Evolutionary conservation across 2,329 filamentous ascomycete genomes (phyloP), one percentile per base, ranked within the genome.

Genomic region (Orbilia blumenaviensis): DNA sequence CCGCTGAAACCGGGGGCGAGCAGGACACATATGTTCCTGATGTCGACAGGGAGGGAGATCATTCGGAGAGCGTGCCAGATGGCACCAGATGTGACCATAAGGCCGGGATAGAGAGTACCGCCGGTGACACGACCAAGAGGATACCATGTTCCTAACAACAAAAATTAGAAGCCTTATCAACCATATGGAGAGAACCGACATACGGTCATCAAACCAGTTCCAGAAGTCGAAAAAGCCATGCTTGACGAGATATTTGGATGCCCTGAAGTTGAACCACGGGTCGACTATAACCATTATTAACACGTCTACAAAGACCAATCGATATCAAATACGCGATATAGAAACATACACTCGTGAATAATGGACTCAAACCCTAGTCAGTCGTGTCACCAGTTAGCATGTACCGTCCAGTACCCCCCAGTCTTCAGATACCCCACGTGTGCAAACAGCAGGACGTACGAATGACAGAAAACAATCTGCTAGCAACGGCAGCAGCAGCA

Each of bases 171-270:
- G 1, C 12, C 4, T 1, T 9, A 46, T 21, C 9, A 8, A 32
- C 7, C 2, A 25, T 46, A 41, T 12, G 29, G 9, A 3, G 32
- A 21, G 3, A 41, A 48, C 29, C 36, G 32, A 83, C 88, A 78
- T 86, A 90, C 95, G 90, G 86, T 99, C 95, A 84, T 99, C 95
- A 82, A 99, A 99, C 95, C 95, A 99, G 84, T 99, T 94, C 95
- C 95, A 99, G 83, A 99, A 99, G 84, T 92, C 93, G 84, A 97
- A 96, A 86, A 99, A 98, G 81, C 95, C 95, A 89, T 99, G 89
- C 82, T 94, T 89, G 67, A 99, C 92, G 67, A 99, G 89, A 82
- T 99, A 98, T 85, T 98, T 98, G 68, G 95, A 98, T 79, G 95
- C 95, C 84, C 95, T 89, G 85, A 99, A 99, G 85, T 99, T 99